Evolutionary conservation across 768 basidiomycete species (phyloP).

Genomic region (Lactarius trivialis): DNA sequence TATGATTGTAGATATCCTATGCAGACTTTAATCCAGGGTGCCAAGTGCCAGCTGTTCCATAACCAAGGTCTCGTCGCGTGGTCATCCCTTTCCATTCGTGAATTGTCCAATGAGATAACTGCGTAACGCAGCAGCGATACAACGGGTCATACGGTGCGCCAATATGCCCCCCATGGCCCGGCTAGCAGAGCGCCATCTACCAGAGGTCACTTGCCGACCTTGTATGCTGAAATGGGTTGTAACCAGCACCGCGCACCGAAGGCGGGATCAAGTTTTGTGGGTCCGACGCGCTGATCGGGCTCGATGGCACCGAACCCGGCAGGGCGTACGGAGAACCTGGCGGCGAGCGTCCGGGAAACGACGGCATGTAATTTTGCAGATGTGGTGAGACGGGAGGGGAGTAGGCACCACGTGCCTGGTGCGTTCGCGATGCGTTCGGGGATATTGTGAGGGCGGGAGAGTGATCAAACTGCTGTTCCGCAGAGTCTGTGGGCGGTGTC

Average conservation of each 20-base stretch:
- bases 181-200: background rate
- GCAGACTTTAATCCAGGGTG: background rate
- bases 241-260: slow-evolving; percentile 18
- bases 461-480: background rate
- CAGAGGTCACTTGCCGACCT: slow-evolving; percentile 7
- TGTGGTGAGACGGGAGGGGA: background rate
- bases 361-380: slow-evolving; percentile 7
- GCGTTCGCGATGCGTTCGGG: background rate
- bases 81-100: background rate
- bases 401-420: background rate
- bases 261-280: slow-evolving; percentile 18
- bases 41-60: background rate
- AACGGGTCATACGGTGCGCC: background rate
- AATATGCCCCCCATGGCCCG: background rate
- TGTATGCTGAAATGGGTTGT: slow-evolving; percentile 19
- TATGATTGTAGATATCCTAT: background rate
- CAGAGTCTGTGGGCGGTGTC: background rate
- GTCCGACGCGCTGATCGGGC: slow-evolving; percentile 7
- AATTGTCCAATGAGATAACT: background rate
- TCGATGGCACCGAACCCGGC: slow-evolving; percentile 3
- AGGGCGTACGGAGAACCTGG: background rate
- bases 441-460: background rate
- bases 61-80: background rate
- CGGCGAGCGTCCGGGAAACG: slow-evolving; percentile 1
- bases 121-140: background rate